phyloP scores from a whole-genome alignment of 208 protist species.

The Phytomonas sp. region DNA sequence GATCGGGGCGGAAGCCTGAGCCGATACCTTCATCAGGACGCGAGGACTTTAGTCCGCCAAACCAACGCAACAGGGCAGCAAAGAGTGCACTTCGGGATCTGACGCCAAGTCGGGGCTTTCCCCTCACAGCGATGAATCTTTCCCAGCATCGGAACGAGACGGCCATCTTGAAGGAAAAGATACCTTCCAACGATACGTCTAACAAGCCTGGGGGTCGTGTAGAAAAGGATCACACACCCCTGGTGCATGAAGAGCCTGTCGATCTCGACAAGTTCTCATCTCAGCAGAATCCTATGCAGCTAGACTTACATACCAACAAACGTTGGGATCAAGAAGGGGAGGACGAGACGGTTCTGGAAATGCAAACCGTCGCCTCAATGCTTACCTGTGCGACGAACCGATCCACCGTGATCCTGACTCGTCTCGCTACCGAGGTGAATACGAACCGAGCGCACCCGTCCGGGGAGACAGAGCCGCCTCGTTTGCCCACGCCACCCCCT shows the following conservation, averaged over 20 bases:
- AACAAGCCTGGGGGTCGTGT: too few species aligned
- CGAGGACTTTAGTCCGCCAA: too few species aligned
- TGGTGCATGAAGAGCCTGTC: too few species aligned
- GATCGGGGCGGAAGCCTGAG: too few species aligned
- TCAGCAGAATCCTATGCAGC: slow-evolving; percentile 10
- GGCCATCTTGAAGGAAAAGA: not conserved
- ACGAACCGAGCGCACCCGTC: too few species aligned
- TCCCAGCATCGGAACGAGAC: not conserved
- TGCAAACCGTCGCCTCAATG: slow-evolving; percentile 37
- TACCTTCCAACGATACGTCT: too few species aligned
- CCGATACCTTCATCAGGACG: too few species aligned
- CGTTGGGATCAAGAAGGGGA: slow-evolving; percentile 19
- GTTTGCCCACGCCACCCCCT: not conserved
- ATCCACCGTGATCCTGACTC: not conserved
- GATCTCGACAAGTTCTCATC: too few species aligned
- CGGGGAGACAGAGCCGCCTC: not conserved
- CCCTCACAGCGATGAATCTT: not conserved
- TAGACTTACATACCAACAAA: slow-evolving; percentile 22
- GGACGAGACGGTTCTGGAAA: slow-evolving; percentile 18
- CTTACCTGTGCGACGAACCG: slow-evolving; percentile 16
- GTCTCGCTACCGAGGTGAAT: not conserved
- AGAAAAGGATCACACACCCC: too few species aligned
- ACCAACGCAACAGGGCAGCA: too few species aligned
- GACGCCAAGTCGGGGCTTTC: not conserved
- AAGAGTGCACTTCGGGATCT: too few species aligned